A percentile compares a stretch with the other conserved stretches of the same genome.
Conservation (phyloP, 495 filamentous ascomycete species). For the Penicillium arizonense region DNA sequence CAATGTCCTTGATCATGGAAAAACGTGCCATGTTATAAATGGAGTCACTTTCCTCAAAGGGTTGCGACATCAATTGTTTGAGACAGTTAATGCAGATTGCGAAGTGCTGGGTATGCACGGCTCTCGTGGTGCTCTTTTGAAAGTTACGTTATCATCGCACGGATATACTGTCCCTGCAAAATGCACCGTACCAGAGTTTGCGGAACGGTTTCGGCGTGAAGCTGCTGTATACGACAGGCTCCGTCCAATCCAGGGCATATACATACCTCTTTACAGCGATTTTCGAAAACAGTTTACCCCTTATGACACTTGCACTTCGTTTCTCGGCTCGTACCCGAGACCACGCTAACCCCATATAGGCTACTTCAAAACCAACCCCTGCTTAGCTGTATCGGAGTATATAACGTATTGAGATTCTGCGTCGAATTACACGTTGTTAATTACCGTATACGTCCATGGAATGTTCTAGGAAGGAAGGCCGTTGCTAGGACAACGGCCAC, state of each 20-base stretch:
- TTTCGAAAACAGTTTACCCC: no score
- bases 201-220: conserved; percentile 23
- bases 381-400: no score
- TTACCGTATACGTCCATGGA: no score
- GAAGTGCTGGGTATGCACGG: conserved; percentile 22
- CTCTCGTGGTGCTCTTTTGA: conserved; percentile 36
- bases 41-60: conserved; percentile 1
- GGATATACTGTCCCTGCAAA: conserved; percentile 40
- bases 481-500: no score
- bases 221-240: conserved; percentile 30
- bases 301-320: no score
- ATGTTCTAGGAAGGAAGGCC: no score
- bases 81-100: conserved; percentile 7
- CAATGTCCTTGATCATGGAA: conserved; percentile 32
- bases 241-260: conserved; percentile 27
- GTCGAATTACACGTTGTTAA: no score
- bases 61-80: conserved; percentile 6
- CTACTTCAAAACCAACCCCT: no score
- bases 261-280: conserved; percentile 23
- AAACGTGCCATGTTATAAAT: conserved; percentile 2
- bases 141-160: conserved; percentile 35
- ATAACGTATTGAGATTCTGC: background rate
- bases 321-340: no score
- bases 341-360: no score
- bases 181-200: conserved; percentile 22